These are phyloP conservation scores for Thuidium tamariscinum DNA, from an alignment of 225 moss, liverwort and hornwort species.

Conservation along the genomic window DNA sequence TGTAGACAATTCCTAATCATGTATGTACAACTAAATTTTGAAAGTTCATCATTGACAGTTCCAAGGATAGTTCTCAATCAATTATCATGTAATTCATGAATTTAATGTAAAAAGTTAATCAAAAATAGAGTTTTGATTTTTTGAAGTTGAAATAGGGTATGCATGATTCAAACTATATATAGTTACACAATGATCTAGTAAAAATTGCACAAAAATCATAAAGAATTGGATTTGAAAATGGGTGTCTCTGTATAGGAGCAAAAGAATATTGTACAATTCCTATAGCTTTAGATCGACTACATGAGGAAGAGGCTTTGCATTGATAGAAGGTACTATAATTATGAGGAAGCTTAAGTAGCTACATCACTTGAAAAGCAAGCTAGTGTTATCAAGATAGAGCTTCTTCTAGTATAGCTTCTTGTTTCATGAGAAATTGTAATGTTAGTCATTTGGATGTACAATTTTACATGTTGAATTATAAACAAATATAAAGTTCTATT, in stretches of 20 bases:
- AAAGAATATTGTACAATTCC: background rate
- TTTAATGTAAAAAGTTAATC: background rate
- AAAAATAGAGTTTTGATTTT: background rate
- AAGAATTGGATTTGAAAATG: background rate
- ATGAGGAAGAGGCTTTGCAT: background rate
- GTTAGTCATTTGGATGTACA: background rate
- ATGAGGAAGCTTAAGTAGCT: background rate
- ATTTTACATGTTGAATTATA: background rate
- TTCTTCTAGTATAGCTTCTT: background rate
- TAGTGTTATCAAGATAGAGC: no score
- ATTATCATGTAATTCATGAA: background rate
- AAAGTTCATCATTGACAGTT: no score
- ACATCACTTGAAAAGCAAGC: fast-evolving
- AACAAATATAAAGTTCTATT: background rate
- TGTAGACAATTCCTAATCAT: background rate
- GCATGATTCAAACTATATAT: fast-evolving
- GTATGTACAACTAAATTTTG: no score
- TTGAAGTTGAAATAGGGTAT: background rate
- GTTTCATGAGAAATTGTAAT: background rate
- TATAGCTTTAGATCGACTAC: fast-evolving
- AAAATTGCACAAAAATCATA: no score
- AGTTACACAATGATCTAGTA: no score
- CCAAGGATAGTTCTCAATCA: background rate
- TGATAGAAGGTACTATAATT: fast-evolving
- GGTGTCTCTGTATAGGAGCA: background rate